Evolutionary conservation across 75 land plant species (phyloP), one percentile per base, ranked within the genome.

Genomic region (Selaginella moellendorffii): DNA sequence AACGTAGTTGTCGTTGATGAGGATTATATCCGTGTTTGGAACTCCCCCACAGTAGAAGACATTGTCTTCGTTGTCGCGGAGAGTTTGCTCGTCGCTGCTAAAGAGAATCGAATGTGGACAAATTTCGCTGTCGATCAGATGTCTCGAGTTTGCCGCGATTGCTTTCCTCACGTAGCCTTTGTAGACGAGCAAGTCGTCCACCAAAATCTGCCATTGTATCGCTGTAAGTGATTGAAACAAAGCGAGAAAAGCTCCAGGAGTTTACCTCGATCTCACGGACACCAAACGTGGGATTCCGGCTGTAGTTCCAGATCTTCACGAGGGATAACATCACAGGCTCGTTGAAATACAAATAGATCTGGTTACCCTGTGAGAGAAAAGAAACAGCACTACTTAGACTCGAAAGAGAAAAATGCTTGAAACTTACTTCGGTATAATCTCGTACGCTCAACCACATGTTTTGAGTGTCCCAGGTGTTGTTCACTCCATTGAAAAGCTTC

Each of bases 391-490:
- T 21, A 56, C 2, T 56, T 56, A 36, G 5, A 14, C 46, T 36
- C 5, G 5, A 36, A 36, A 36, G 21, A 56, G 2, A 56, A 56
- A 21, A 2, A n/a, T n/a, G n/a, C n/a, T n/a, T n/a, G n/a, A 25
- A 19, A 56, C 59, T 56, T 19, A 56, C 59, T 2, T 56, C 24
- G 21, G n/a, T 56, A 19, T 19, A 25, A 56, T 56, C 23, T 8
- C 21, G 24, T 8, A 25, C 24, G 21, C 23, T 24, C 8, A 56
- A 25, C 59, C 59, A 56, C 59, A 56, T 56, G 24, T 56, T 19
- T 24, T 56, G 59, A 9, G 24, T 24, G n/a, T 56, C 59, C 24
- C 23, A 21, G 2, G 59, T 56, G 59, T 56, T 56, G 59, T 56
- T 56, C 19, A 56, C 59, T 2, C 59, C 59, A 21, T 56, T 24